Conservation (phyloP, 495 filamentous ascomycete species). For the Ascobolus immersus region DNA sequence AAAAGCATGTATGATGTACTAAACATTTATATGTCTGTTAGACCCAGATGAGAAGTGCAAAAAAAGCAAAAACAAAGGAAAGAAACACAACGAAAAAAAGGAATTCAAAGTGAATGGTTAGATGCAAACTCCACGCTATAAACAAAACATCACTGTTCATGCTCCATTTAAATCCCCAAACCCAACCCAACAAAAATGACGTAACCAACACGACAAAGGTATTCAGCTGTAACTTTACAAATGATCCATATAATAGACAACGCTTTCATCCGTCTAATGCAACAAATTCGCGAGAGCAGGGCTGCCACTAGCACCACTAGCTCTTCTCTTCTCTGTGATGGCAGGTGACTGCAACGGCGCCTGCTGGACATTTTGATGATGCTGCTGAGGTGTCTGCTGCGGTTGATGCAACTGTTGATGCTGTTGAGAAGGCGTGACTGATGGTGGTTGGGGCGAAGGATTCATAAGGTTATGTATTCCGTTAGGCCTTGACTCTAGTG, state of each 20-base stretch:
- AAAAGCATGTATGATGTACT: no score
- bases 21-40: no score
- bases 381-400: not conserved
- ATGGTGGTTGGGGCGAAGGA: not conserved
- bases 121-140: not conserved
- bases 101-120: not conserved
- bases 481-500: not conserved
- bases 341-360: not conserved
- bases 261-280: conserved; percentile 9
- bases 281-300: conserved; percentile 16
- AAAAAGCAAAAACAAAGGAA: no score
- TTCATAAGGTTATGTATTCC: not conserved
- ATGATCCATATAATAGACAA: no score
- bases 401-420: conserved; percentile 1
- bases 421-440: not conserved
- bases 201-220: not conserved
- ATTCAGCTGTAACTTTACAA: no score
- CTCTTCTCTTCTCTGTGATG: conserved; percentile 3
- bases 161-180: conserved; percentile 6
- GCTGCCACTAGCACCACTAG: conserved; percentile 15
- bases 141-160: conserved; percentile 4
- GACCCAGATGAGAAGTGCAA: no score
- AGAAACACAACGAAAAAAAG: no score
- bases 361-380: not conserved
- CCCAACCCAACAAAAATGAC: not conserved